Evolutionary conservation across 441 rosid species (phyloP).

Genomic region (Eruca vesicaria): DNA sequence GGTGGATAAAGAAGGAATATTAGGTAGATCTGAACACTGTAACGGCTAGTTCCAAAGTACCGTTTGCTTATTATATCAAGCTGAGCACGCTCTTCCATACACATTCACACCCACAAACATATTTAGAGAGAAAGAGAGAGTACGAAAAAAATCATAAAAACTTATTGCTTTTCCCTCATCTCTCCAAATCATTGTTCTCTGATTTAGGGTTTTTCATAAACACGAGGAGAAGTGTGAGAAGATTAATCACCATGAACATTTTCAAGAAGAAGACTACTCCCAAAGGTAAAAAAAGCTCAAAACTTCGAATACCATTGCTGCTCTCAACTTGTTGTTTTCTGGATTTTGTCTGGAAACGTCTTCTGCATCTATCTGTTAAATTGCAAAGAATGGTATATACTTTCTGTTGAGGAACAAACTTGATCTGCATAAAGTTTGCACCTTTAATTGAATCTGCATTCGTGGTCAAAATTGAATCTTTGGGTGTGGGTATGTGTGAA

Average conservation of each 20-base stretch:
- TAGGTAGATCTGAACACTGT: background rate
- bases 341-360: too few relatives aligned
- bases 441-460: background rate
- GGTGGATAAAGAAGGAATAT: background rate
- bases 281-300: constrained; percentile 45
- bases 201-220: background rate
- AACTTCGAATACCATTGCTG: background rate
- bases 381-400: background rate
- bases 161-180: constrained; percentile 6
- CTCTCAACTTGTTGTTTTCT: too few relatives aligned
- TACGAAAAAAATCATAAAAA: background rate
- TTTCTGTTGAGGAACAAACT: background rate
- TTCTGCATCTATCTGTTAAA: background rate
- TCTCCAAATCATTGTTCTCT: constrained; percentile 1
- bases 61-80: background rate
- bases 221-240: background rate
- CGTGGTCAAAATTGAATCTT: constrained; percentile 4
- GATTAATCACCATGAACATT: constrained; percentile 45
- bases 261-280: constrained; percentile 85
- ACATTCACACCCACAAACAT: background rate
- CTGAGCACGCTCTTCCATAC: constrained; percentile 29
- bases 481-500: background rate
- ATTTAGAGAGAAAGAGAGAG: background rate
- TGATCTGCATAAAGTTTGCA: background rate
- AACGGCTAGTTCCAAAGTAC: background rate